Evolutionary conservation across 2,329 filamentous ascomycete genomes (phyloP).

Genomic region (Cadophora sp.): DNA sequence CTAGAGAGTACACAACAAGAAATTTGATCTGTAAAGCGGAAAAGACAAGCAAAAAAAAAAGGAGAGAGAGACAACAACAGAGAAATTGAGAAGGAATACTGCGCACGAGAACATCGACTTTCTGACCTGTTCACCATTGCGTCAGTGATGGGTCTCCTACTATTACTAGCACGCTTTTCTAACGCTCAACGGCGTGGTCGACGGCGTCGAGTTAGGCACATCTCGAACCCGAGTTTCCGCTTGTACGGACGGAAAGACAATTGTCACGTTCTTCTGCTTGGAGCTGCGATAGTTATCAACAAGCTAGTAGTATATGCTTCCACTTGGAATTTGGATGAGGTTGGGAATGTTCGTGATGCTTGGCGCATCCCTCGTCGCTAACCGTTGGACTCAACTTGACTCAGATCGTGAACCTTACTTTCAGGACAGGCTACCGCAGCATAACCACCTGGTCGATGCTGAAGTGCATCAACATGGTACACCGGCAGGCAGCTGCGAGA

Average conservation of each 20-base stretch:
- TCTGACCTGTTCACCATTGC: not conserved
- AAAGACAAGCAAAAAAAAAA: not conserved
- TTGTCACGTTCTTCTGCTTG: too few species aligned
- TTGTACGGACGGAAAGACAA: too few species aligned
- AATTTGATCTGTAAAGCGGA: not conserved
- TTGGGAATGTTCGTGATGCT: too few species aligned
- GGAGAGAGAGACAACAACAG: not conserved
- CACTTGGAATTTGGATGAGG: too few species aligned
- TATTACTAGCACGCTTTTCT: constrained; percentile 1
- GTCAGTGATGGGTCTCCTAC: not conserved
- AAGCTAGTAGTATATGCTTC: too few species aligned
- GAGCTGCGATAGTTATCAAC: not conserved
- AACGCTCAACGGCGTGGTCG: not conserved
- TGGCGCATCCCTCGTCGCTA: too few species aligned
- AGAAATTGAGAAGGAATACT: not conserved
- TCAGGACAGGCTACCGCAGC: too few species aligned
- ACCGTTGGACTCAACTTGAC: too few species aligned
- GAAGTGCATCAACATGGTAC: not conserved
- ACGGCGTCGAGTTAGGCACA: not conserved
- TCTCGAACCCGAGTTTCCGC: not conserved
- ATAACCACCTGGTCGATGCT: too few species aligned
- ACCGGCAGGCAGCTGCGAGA: not conserved
- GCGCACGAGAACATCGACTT: not conserved
- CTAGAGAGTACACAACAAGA: not conserved
- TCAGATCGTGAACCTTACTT: too few species aligned